Base-by-base conservation (phyloP, 2,329 filamentous ascomycete species). In the Epichloe coenophiala region DNA sequence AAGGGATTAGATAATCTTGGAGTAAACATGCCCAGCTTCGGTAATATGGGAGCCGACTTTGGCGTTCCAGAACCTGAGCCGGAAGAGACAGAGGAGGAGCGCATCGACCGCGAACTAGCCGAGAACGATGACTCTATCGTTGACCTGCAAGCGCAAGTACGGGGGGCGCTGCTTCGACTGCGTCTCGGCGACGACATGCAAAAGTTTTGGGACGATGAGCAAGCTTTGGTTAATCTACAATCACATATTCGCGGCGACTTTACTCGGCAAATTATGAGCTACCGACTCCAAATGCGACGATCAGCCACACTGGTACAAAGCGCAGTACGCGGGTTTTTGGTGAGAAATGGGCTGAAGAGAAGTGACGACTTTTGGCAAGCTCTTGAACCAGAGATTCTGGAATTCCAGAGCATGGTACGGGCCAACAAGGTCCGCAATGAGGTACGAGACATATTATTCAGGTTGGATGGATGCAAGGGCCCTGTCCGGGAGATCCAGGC, bases 1-100 rank as follows among this genome's bases (percentile, higher is more conserved):
- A 96, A 95, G 63, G 93, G 93, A 45, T 80, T 98, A 44, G 93
- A 98, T 71, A 95, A 93, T 67, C 83, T 95, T 55, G 94, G 94
- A 50, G 80, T 91, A 56, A 94, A 80, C 61, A 96, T 98, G 89
- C 93, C 93, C 39, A 95, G 88, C 71, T 98, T 98, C 71, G 89
- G 89, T 50, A 94, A 90, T 53, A 97, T 98, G 86, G 85, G 90
- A 47, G 91, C 89, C 55, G 91, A 93, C 62, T 96, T 98, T 72
- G 89, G 88, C 38, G 84, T 91, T 5, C 60, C 66, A 23, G 88
- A 84, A 50, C 86, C 85, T 0, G 84, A 89, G 59, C 84, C 84
- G 0, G 81, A 86, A 62, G 93, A 97, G 62, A 89, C 87, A 0
- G 91, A 97, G 59, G 87, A 97, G 60, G 89, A 97, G 60, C 77